phyloP scores from a whole-genome alignment of 371 early-diverging fungal species.

The Mucor saturninus region DNA sequence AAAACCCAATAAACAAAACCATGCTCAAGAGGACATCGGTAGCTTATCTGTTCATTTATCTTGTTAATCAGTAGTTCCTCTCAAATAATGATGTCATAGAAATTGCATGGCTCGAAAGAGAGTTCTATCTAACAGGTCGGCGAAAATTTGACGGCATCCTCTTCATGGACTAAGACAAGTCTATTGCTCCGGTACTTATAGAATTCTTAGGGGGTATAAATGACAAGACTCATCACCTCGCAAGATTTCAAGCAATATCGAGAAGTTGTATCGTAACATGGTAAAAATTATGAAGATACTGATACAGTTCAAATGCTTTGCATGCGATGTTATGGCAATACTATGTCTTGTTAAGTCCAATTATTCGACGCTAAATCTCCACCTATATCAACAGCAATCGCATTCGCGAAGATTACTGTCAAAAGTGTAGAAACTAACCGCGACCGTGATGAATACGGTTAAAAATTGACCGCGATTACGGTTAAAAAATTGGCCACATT shows the following conservation, averaged over 20 bases:
- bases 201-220: constrained; percentile 17
- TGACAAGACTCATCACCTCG: constrained; percentile 11
- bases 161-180: constrained; percentile 10
- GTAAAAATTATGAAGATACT: not conserved
- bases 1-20: too few relatives aligned
- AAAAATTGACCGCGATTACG: too few relatives aligned
- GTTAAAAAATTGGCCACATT: too few relatives aligned
- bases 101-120: constrained; percentile 20
- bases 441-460: too few relatives aligned
- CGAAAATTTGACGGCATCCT: constrained; percentile 12
- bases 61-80: constrained; percentile 17
- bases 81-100: constrained; percentile 14
- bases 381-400: too few relatives aligned
- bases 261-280: constrained; percentile 11
- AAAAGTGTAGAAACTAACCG: too few relatives aligned
- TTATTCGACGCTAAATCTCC: too few relatives aligned
- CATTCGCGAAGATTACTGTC: too few relatives aligned
- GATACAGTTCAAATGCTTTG: not conserved
- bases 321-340: too few relatives aligned
- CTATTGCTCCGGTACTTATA: not conserved
- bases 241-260: constrained; percentile 1
- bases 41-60: constrained; percentile 10
- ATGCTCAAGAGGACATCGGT: not conserved
- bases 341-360: too few relatives aligned
- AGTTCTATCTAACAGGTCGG: constrained; percentile 14